Evolutionary conservation across 2,329 filamentous ascomycete species (phyloP).

Genomic region (Exserohilum rostratum): DNA sequence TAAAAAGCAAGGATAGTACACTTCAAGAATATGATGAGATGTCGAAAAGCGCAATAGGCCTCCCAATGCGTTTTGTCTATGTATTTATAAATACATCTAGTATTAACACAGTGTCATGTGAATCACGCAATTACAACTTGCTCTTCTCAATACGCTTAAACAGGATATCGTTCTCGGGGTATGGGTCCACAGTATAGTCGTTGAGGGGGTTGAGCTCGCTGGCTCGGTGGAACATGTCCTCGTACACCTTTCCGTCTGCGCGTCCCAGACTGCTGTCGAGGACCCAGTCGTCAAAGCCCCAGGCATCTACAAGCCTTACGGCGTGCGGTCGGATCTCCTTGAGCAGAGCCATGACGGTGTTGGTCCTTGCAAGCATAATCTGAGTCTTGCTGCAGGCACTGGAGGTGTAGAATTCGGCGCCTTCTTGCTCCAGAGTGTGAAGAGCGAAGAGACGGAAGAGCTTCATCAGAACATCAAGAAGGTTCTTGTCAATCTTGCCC

Average conservation of each 20-base stretch:
- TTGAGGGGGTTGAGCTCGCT: slow-evolving; percentile 77
- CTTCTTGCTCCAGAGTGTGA: slow-evolving; percentile 71
- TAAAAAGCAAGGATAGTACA: neutral
- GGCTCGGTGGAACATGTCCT: slow-evolving; percentile 76
- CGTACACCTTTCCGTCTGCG: slow-evolving; percentile 76
- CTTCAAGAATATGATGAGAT: neutral
- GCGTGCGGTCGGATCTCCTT: slow-evolving; percentile 77
- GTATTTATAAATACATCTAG: slow-evolving; percentile 7
- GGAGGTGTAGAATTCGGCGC: slow-evolving; percentile 74
- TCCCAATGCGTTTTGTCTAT: neutral
- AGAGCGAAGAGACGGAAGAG: slow-evolving; percentile 71
- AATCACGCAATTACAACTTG: slow-evolving; percentile 52
- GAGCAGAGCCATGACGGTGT: slow-evolving; percentile 71
- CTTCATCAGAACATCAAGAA: slow-evolving; percentile 65
- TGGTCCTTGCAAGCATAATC: slow-evolving; percentile 71
- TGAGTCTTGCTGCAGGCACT: slow-evolving; percentile 73
- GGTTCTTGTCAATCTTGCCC: slow-evolving; percentile 63
- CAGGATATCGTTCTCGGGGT: slow-evolving; percentile 66
- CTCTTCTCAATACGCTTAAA: slow-evolving; percentile 67
- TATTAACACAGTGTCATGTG: neutral
- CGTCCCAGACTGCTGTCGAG: slow-evolving; percentile 73
- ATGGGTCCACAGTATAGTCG: slow-evolving; percentile 72
- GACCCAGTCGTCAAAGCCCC: slow-evolving; percentile 80
- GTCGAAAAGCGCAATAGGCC: neutral
- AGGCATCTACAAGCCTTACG: slow-evolving; percentile 72